These are phyloP conservation scores for Pseudohyphozyma bogoriensis DNA, from an alignment of 768 basidiomycete genomes.

Conservation along the genomic window DNA sequence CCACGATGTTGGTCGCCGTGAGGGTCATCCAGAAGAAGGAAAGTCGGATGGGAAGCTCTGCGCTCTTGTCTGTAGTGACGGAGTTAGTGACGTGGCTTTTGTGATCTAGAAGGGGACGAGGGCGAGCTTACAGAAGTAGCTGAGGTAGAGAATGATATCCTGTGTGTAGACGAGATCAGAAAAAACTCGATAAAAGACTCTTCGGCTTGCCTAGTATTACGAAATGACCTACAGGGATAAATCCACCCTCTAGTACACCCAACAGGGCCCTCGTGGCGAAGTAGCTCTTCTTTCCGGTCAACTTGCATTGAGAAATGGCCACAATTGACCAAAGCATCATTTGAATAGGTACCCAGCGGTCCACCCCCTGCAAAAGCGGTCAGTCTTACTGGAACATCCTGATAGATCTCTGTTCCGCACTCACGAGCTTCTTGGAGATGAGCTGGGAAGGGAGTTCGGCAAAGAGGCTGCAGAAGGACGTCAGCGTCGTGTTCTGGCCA, in stretches of 20 bases:
- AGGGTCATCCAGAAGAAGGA: conserved; percentile 34
- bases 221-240: conserved; percentile 12
- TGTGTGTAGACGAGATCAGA: no score
- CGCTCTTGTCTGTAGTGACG: no score
- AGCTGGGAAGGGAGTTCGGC: conserved; percentile 36
- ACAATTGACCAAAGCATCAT: conserved; percentile 24
- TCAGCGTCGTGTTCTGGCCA: no score
- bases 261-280: conserved; percentile 31
- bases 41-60: conserved; percentile 29
- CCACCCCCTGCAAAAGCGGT: no score
- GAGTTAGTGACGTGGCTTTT: no score
- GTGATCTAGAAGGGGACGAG: neutral
- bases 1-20: conserved; percentile 16
- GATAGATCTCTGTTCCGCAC: no score
- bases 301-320: conserved; percentile 33
- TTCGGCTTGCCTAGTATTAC: no score
- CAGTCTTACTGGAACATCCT: no score
- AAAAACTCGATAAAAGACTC: neutral
- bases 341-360: conserved; percentile 33
- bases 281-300: conserved; percentile 32
- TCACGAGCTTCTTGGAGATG: conserved; percentile 34
- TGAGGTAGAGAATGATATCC: conserved; percentile 9
- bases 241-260: conserved; percentile 38
- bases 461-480: conserved; percentile 2
- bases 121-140: conserved; percentile 5